phyloP scores from a whole-genome alignment of 2,329 filamentous ascomycete genomes.

The Diaporthe capsici region DNA sequence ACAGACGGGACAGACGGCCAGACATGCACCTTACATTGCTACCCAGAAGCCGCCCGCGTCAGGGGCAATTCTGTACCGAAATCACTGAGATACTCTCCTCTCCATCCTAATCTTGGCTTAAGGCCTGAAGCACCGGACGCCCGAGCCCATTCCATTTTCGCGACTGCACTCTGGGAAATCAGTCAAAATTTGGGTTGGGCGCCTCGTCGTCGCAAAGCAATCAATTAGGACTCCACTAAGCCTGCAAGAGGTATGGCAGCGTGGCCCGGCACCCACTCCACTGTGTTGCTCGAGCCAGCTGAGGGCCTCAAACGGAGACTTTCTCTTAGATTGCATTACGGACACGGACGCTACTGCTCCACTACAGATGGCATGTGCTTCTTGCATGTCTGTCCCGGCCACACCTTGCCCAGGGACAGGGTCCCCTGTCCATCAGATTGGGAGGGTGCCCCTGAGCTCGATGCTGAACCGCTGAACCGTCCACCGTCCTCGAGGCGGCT shows the following conservation, averaged over 20 bases:
- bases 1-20: slow-evolving; percentile 1
- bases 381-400: slow-evolving; percentile 37
- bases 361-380: slow-evolving; percentile 41
- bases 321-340: slow-evolving; percentile 42
- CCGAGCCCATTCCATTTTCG: slow-evolving; percentile 12
- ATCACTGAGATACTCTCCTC: slow-evolving; percentile 7
- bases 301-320: slow-evolving; percentile 41
- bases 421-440: slow-evolving; percentile 26
- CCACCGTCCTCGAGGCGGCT: not conserved
- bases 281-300: slow-evolving; percentile 15
- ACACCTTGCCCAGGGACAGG: slow-evolving; percentile 25
- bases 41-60: slow-evolving; percentile 4
- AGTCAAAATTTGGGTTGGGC: slow-evolving; percentile 38
- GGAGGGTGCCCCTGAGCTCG: slow-evolving; percentile 27
- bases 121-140: slow-evolving; percentile 24
- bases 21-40: slow-evolving; percentile 22
- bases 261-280: slow-evolving; percentile 13
- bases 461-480: not conserved
- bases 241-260: slow-evolving; percentile 36
- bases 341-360: slow-evolving; percentile 41
- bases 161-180: slow-evolving; percentile 19
- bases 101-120: slow-evolving; percentile 31
- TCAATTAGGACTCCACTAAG: slow-evolving; percentile 38
- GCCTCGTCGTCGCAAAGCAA: slow-evolving; percentile 40
- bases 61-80: slow-evolving; percentile 27